These are phyloP conservation scores for Heterobasidion annosum DNA, from an alignment of 1,284 basidiomycete species.

Conservation along the genomic window DNA sequence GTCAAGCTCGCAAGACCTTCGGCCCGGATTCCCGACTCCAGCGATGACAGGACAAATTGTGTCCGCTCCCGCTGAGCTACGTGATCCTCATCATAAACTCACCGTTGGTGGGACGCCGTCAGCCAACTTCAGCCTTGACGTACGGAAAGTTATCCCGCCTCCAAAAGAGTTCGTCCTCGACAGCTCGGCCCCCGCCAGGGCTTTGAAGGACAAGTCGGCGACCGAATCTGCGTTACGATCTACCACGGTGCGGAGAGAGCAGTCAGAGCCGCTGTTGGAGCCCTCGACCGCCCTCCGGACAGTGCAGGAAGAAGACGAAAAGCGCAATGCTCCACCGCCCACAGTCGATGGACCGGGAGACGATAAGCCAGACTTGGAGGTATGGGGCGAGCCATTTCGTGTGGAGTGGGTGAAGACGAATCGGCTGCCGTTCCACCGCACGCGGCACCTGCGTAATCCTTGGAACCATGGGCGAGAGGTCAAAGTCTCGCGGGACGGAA, in stretches of 20 bases:
- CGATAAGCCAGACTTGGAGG: slow-evolving; percentile 20
- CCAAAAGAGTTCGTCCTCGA: slow-evolving; percentile 30
- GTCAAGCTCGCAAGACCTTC: slow-evolving; percentile 1
- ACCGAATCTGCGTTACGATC: slow-evolving; percentile 1
- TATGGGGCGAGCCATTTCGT: slow-evolving; percentile 73
- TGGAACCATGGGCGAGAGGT: slow-evolving; percentile 91
- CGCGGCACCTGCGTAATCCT: slow-evolving; percentile 78
- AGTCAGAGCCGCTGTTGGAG: slow-evolving; percentile 12
- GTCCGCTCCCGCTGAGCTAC: slow-evolving; percentile 48
- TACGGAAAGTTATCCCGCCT: slow-evolving; percentile 2
- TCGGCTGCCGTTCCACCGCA: slow-evolving; percentile 70
- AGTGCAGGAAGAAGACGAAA: slow-evolving; percentile 9
- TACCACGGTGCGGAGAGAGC: slow-evolving; percentile 9
- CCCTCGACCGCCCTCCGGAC: slow-evolving; percentile 10
- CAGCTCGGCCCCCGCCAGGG: slow-evolving; percentile 29
- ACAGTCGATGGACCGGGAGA: neutral
- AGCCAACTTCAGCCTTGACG: slow-evolving; percentile 23
- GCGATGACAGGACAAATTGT: slow-evolving; percentile 4
- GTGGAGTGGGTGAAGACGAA: slow-evolving; percentile 80
- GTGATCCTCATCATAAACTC: slow-evolving; percentile 25
- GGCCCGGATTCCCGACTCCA: neutral
- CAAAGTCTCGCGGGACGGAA: slow-evolving; percentile 89
- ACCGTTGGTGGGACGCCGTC: slow-evolving; percentile 15
- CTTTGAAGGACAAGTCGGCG: slow-evolving; percentile 8
- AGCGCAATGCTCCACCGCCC: neutral